phyloP scores from a whole-genome alignment of 164 flowering plant genomes.

The Chimonanthus praecox region DNA sequence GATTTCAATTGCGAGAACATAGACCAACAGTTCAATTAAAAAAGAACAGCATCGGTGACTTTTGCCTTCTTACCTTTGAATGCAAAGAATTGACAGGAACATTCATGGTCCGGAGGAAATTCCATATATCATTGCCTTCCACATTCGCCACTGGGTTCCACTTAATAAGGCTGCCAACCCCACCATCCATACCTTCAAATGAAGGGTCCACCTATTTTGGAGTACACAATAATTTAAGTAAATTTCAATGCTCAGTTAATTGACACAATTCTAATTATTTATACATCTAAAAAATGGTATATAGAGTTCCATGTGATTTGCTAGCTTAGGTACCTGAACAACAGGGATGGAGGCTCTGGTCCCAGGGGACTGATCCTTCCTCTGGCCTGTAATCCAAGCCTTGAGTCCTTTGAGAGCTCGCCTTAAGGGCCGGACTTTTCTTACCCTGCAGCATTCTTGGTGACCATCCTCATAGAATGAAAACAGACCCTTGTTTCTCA shows the following conservation, averaged over 20 bases:
- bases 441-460: conserved; percentile 94
- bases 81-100: conserved; percentile 88
- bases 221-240: background rate
- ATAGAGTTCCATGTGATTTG: background rate
- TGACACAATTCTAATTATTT: background rate
- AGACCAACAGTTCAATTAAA: background rate
- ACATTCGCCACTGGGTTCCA: conserved; percentile 95
- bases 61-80: conserved; percentile 21
- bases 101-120: conserved; percentile 74
- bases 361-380: conserved; percentile 84
- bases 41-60: background rate
- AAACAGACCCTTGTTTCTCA: conserved; percentile 81
- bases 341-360: conserved; percentile 78
- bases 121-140: conserved; percentile 66
- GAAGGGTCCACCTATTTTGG: conserved; percentile 51
- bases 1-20: background rate
- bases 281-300: background rate
- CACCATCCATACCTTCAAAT: conserved; percentile 88
- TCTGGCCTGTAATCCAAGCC: conserved; percentile 92
- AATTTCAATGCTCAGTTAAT: background rate
- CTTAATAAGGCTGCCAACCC: conserved; percentile 78
- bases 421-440: conserved; percentile 90
- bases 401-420: conserved; percentile 80
- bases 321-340: conserved; percentile 36
- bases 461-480: conserved; percentile 95